Conservation (phyloP, 2,329 filamentous ascomycete genomes). For the Diaporthe vaccinii region DNA sequence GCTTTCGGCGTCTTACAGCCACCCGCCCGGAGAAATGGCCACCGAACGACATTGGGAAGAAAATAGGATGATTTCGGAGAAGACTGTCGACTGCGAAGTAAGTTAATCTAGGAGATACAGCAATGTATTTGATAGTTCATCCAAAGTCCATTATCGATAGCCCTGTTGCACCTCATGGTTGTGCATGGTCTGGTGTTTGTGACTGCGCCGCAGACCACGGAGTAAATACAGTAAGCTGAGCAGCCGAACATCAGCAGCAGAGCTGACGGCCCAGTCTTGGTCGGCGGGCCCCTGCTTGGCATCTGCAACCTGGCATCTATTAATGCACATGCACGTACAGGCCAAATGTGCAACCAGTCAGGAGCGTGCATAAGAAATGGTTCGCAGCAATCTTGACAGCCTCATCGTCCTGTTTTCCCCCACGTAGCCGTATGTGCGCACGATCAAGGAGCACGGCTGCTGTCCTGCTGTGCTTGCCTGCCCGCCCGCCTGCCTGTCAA, state of each 20-base stretch:
- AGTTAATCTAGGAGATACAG: neutral
- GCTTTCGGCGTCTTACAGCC: neutral
- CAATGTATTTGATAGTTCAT: neutral
- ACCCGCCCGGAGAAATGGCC: neutral
- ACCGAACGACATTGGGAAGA: neutral
- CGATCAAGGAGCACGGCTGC: constrained; percentile 5
- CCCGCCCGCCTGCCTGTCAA: neutral
- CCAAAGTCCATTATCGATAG: neutral
- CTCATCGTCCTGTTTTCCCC: neutral
- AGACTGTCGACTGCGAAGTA: neutral
- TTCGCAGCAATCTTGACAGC: constrained; percentile 11
- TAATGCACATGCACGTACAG: constrained; percentile 23
- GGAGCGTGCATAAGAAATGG: constrained; percentile 14
- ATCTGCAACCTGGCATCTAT: constrained; percentile 28
- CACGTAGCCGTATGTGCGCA: neutral
- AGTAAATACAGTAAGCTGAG: constrained; percentile 5
- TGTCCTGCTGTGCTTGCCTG: neutral
- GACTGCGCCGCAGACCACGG: neutral
- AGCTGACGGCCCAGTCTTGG: constrained; percentile 7
- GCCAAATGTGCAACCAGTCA: constrained; percentile 4
- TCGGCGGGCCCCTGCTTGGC: constrained; percentile 24
- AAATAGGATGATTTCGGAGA: neutral
- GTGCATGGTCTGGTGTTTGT: neutral
- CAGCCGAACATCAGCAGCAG: constrained; percentile 10
- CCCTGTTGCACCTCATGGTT: neutral